phyloP scores from a whole-genome alignment of 495 filamentous ascomycete species.

The Aspergillus haitiensis region DNA sequence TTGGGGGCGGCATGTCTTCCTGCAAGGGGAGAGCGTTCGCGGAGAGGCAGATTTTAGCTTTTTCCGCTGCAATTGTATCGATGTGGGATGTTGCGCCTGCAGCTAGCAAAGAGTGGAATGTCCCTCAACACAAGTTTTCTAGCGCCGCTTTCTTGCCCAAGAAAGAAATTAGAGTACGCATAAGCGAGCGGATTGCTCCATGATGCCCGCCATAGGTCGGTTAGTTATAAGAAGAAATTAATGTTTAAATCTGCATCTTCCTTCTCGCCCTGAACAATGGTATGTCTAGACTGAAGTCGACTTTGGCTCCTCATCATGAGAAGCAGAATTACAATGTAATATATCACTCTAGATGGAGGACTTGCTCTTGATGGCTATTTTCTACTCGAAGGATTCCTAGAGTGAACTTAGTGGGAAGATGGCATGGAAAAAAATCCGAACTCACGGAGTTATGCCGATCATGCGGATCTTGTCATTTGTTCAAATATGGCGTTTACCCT shows the following conservation, averaged over 20 bases:
- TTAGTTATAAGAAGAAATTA: too few species aligned
- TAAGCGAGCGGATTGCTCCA: conserved; percentile 29
- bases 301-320: too few species aligned
- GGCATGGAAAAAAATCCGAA: conserved; percentile 21
- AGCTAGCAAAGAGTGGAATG: conserved; percentile 27
- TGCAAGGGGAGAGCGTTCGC: conserved; percentile 52
- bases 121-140: conserved; percentile 36
- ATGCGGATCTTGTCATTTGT: conserved; percentile 6
- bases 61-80: conserved; percentile 48
- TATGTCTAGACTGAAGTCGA: too few species aligned
- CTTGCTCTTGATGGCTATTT: too few species aligned
- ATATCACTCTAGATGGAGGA: too few species aligned
- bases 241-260: too few species aligned
- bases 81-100: conserved; percentile 54
- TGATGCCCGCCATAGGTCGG: conserved; percentile 10
- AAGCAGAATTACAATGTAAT: too few species aligned
- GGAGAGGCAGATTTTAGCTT: conserved; percentile 50
- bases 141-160: conserved; percentile 41
- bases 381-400: neutral
- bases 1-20: conserved; percentile 46
- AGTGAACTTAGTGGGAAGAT: neutral
- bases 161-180: conserved; percentile 38
- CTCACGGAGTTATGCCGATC: conserved; percentile 16
- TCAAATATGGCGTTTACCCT: conserved; percentile 9
- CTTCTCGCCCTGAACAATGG: too few species aligned